A percentile compares a stretch with the other conserved stretches of the same genome.
Evolutionary conservation across 805 yeast species (phyloP).

Genomic region (Groenewaldozyma tartarivorans): DNA sequence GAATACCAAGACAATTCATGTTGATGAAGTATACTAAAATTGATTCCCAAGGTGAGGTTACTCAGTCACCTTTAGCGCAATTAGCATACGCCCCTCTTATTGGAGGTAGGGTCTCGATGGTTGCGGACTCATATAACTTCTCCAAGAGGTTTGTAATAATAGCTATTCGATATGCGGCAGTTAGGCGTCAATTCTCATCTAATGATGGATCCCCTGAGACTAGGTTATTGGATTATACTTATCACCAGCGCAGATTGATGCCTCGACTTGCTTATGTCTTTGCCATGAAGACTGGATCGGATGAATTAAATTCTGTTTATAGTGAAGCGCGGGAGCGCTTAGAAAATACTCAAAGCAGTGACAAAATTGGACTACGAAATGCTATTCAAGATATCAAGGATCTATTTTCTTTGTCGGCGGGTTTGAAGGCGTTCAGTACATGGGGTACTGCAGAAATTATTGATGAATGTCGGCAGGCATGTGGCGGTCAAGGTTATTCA

Average conservation of each 20-base stretch:
- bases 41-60: conserved; percentile 57
- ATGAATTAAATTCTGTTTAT: conserved; percentile 39
- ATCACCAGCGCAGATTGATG: conserved; percentile 79
- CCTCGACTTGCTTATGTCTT: conserved; percentile 78
- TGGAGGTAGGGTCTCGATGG: conserved; percentile 88
- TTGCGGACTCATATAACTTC: conserved; percentile 70
- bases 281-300: conserved; percentile 64
- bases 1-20: conserved; percentile 78
- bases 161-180: conserved; percentile 82
- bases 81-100: conserved; percentile 79
- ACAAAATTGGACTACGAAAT: conserved; percentile 36
- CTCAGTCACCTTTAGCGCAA: conserved; percentile 78
- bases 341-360: conserved; percentile 30
- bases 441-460: conserved; percentile 76
- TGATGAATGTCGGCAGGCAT: conserved; percentile 84
- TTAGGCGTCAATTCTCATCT: conserved; percentile 73
- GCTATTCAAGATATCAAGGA: conserved; percentile 57
- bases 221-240: conserved; percentile 75
- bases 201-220: conserved; percentile 41
- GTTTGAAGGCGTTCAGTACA: conserved; percentile 80
- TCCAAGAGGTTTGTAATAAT: conserved; percentile 73
- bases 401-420: conserved; percentile 75
- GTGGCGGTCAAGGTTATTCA: conserved; percentile 96
- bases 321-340: conserved; percentile 39
- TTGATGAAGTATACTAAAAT: conserved; percentile 71